A percentile compares a stretch with the other conserved stretches of the same genome.
phyloP scores from a whole-genome alignment of 208 protist genomes.

The Trypanosoma vivax region DNA sequence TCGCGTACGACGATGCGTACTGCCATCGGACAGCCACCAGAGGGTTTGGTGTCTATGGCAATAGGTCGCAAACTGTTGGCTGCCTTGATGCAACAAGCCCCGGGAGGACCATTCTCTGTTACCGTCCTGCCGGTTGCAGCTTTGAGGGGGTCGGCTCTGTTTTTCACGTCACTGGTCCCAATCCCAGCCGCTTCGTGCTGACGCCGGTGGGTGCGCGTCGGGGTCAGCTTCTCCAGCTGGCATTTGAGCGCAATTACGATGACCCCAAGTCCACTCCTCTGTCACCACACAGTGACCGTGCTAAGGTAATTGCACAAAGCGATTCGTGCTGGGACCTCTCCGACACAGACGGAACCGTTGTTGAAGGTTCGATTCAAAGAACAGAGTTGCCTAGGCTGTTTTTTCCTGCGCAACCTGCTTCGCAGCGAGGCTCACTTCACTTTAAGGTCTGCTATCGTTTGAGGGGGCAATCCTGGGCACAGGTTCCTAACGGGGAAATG shows the following conservation, averaged over 20 bases:
- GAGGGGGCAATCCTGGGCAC: constrained; percentile 49
- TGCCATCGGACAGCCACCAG: constrained; percentile 33
- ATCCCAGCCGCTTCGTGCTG: constrained; percentile 41
- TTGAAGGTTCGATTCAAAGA: constrained; percentile 39
- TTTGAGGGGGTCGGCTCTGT: constrained; percentile 56
- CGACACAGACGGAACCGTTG: constrained; percentile 27
- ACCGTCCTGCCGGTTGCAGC: constrained; percentile 50
- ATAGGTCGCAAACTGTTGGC: constrained; percentile 41
- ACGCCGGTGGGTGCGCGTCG: constrained; percentile 35
- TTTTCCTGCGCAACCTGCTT: constrained; percentile 34
- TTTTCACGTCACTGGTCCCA: constrained; percentile 40
- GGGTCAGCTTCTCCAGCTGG: constrained; percentile 67
- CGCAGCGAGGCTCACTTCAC: constrained; percentile 12
- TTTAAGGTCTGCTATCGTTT: constrained; percentile 66
- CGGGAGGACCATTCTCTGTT: constrained; percentile 60
- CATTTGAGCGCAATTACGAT: constrained; percentile 44
- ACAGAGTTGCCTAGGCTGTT: constrained; percentile 58
- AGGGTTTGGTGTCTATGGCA: constrained; percentile 32
- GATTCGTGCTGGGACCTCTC: constrained; percentile 66
- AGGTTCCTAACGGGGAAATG: constrained; percentile 48
- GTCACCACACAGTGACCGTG: constrained; percentile 57
- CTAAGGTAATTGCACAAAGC: constrained; percentile 34
- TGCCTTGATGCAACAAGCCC: constrained; percentile 46
- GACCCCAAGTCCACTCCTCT: constrained; percentile 28
- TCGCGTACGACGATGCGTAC: constrained; percentile 56